Percentiles rank a stretch among this genome's conserved stretches.
Evolutionary conservation across 208 protist species (phyloP).

Genomic region (Leishmania mexicana): DNA sequence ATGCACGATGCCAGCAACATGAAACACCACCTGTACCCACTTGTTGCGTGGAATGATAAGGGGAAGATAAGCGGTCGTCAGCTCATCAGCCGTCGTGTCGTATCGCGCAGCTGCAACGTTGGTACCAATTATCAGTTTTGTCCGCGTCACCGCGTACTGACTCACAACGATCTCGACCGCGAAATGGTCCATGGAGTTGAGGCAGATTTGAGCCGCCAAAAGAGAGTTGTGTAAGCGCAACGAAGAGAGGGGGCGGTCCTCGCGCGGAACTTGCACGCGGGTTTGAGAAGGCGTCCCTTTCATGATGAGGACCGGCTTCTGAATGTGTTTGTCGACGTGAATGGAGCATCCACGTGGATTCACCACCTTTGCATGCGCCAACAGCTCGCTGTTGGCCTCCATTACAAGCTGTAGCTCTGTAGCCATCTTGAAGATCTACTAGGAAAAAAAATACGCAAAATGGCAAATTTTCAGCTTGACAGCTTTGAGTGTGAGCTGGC

Average conservation of each 20-base stretch:
- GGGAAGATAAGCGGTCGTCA: slow-evolving; percentile 56
- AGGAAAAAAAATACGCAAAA: background rate
- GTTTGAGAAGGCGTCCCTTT: slow-evolving; percentile 51
- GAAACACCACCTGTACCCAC: slow-evolving; percentile 89
- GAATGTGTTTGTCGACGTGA: slow-evolving; percentile 55
- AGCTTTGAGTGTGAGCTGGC: background rate
- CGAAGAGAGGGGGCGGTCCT: slow-evolving; percentile 53
- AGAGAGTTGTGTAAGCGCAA: slow-evolving; percentile 50
- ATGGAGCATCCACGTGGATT: slow-evolving; percentile 61
- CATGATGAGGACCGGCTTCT: slow-evolving; percentile 48
- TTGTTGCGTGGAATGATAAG: slow-evolving; percentile 77
- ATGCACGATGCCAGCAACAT: slow-evolving; percentile 69
- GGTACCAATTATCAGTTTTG: slow-evolving; percentile 75
- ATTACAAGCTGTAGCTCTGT: slow-evolving; percentile 31
- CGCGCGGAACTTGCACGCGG: slow-evolving; percentile 68
- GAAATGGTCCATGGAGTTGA: slow-evolving; percentile 65
- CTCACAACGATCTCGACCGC: slow-evolving; percentile 63
- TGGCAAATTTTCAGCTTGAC: background rate
- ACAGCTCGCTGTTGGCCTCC: slow-evolving; percentile 32
- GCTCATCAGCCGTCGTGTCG: slow-evolving; percentile 34
- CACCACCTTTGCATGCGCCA: slow-evolving; percentile 47
- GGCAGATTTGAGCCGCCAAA: slow-evolving; percentile 55
- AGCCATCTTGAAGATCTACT: background rate
- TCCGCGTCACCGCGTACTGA: slow-evolving; percentile 40
- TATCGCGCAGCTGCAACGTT: slow-evolving; percentile 49